A percentile compares a stretch with the other conserved stretches of the same genome.
Conservation (phyloP, 345 rosid species). For the Populus euphratica region DNA sequence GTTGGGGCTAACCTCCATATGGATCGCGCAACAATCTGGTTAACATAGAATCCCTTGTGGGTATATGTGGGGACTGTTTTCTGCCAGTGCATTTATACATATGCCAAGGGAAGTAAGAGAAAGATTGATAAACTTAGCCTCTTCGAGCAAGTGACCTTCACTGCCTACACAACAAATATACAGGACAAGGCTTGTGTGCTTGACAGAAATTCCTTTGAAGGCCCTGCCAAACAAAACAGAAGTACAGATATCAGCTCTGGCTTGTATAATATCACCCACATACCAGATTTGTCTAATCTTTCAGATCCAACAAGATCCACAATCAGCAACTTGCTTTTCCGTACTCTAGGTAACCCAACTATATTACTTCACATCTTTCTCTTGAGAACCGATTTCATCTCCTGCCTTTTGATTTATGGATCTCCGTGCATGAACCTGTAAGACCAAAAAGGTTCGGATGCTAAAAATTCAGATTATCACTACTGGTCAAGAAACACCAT, state of each 20-base stretch:
- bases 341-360: conserved; percentile 45
- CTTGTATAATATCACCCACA: conserved; percentile 5
- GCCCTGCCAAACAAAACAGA: not conserved
- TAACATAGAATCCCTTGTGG: conserved; percentile 88
- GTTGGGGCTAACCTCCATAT: conserved; percentile 62
- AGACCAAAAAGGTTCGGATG: conserved; percentile 12
- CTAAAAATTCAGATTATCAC: not conserved
- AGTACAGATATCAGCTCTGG: not conserved
- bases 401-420: conserved; percentile 45
- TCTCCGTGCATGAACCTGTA: conserved; percentile 63
- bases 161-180: conserved; percentile 52
- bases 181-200: not conserved
- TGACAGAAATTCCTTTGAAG: not conserved
- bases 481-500: not conserved
- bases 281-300: conserved; percentile 92
- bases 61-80: conserved; percentile 85
- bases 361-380: conserved; percentile 31
- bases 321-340: conserved; percentile 89
- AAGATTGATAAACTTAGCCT: conserved; percentile 92
- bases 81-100: conserved; percentile 97
- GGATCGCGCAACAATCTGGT: conserved; percentile 96
- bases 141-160: conserved; percentile 82
- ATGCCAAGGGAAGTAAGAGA: conserved; percentile 89
- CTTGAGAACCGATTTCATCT: conserved; percentile 32
- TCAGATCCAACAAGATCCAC: conserved; percentile 99